Evolutionary conservation across 1,284 basidiomycete genomes (phyloP), one percentile per base, ranked within the genome.

Genomic region (Ustilago cynodontis): DNA sequence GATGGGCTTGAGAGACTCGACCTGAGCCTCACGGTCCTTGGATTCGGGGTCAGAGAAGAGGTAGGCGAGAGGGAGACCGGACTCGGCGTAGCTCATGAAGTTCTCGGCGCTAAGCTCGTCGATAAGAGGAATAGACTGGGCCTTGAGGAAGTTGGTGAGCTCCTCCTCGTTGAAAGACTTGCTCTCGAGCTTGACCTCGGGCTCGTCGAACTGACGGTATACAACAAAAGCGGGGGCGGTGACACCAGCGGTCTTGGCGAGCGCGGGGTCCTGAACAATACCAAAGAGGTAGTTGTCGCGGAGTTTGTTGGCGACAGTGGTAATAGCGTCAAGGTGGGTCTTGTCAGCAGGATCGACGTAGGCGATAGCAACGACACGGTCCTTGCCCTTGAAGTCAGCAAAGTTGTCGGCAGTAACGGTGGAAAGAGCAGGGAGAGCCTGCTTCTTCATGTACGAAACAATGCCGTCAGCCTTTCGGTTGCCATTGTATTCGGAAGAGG

Each of bases 401-500:
- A 93, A 91, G 86, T 92, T 93, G 52, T 88, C 90, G 24, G 88
- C 87, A 2, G 92, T 93, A 37, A 99, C 90, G 39, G 90, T 89
- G 6, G 93, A 92, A 54, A 99, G 92, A 45, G 97, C 94, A n/a
- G 97, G 97, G 20, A 99, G 91, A 10, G 93, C 91, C 90, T 98
- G 97, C 95, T 99, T 98, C 89, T 91, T 87, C 97, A 99, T 98
- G 89, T 98, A 98, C 86, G 91, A 92, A 86, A 98, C 89, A 84
- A 99, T 99, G 33, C 97, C 96, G 79, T 99, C 97, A 18, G 94
- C 92, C 88, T 98, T 94, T 67, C 97, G 90, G 50, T 94, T 92
- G 54, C 97, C 97, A 71, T 86, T 87, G 88, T 99, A 99, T 20
- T 82, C 81, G 51, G 61, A 94, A 92, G 24, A 88, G 86, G 49